These are phyloP conservation scores for Beauveria australis DNA, from an alignment of 2,329 filamentous ascomycete genomes.

Conservation along the genomic window DNA sequence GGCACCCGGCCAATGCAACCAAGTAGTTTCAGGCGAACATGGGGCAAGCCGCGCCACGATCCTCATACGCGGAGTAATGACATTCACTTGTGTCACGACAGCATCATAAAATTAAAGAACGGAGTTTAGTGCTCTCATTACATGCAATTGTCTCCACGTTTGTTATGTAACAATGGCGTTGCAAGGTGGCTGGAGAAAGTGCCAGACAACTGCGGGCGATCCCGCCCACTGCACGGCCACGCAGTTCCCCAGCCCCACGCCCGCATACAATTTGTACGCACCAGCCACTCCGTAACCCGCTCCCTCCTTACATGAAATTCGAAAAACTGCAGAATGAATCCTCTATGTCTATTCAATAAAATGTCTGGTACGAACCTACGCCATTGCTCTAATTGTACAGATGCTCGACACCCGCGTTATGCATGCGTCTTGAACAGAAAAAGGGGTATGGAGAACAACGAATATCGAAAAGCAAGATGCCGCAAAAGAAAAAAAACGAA, in stretches of 20 bases:
- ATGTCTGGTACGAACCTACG: too few species aligned
- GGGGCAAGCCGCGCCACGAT: too few species aligned
- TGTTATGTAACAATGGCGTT: neutral
- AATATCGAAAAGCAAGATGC: neutral
- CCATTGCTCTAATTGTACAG: neutral
- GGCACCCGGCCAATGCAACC: neutral
- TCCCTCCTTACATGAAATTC: too few species aligned
- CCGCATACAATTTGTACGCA: neutral
- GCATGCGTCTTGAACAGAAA: neutral
- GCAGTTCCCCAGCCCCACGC: neutral
- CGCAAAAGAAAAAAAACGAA: neutral
- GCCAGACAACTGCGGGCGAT: neutral
- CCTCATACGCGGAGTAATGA: too few species aligned
- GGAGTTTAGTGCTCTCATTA: neutral
- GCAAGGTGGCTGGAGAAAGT: neutral
- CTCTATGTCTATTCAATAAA: too few species aligned
- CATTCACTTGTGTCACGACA: too few species aligned
- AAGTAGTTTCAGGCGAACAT: neutral
- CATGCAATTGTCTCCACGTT: neutral
- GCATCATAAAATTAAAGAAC: too few species aligned
- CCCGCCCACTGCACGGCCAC: conserved; percentile 1
- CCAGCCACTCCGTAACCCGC: neutral
- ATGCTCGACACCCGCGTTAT: neutral
- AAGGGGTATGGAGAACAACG: neutral
- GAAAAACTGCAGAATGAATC: too few species aligned